Conservation (phyloP, 2,329 filamentous ascomycete species). For the Xylaria sp. region DNA sequence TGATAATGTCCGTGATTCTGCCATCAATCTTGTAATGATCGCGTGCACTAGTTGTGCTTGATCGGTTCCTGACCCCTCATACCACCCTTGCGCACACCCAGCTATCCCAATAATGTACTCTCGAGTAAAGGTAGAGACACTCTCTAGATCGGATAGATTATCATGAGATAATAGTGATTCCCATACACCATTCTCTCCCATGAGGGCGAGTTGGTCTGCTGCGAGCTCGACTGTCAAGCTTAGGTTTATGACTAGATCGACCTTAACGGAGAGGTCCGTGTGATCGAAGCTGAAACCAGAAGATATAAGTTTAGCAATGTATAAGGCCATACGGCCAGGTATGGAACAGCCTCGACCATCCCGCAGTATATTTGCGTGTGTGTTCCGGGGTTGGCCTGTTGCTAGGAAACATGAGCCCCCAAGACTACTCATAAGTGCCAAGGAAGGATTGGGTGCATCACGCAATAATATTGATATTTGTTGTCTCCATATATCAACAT, state of each 20-base stretch:
- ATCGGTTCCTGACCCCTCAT: conserved; percentile 47
- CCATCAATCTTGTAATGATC: conserved; percentile 58
- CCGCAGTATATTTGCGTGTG: conserved; percentile 51
- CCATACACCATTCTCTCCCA: conserved; percentile 60
- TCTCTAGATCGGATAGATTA: conserved; percentile 54
- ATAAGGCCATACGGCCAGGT: conserved; percentile 79
- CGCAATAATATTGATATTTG: conserved; percentile 68
- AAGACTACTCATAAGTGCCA: conserved; percentile 79
- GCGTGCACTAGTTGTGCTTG: conserved; percentile 53
- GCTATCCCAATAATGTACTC: conserved; percentile 51
- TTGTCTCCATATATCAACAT: conserved; percentile 70
- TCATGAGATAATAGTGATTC: conserved; percentile 51
- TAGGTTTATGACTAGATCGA: conserved; percentile 63
- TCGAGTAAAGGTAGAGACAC: conserved; percentile 56
- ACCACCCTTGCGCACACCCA: conserved; percentile 53
- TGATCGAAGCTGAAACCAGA: conserved; percentile 53
- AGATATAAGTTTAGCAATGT: conserved; percentile 68
- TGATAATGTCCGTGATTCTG: conserved; percentile 55
- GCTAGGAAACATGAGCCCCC: conserved; percentile 76
- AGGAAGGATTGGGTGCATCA: conserved; percentile 65
- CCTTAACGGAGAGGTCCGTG: conserved; percentile 55
- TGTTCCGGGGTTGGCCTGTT: conserved; percentile 43
- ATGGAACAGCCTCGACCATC: conserved; percentile 78
- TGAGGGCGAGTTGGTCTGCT: conserved; percentile 63
- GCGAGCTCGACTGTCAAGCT: conserved; percentile 62